Base-by-base conservation (phyloP, 2,329 filamentous ascomycete species). In the Fusarium oxysporum region DNA sequence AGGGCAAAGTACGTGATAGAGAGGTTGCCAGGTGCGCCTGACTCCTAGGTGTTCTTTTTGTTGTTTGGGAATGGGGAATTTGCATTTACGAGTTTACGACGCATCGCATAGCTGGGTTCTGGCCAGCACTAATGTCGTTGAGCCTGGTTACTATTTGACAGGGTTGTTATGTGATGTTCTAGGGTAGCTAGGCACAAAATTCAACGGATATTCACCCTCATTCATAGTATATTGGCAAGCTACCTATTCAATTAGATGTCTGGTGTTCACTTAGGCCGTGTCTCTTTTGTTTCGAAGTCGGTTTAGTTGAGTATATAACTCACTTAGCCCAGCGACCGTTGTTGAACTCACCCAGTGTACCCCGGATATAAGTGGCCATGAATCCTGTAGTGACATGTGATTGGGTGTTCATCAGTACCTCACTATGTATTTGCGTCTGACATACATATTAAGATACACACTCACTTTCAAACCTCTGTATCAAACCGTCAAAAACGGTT, bases 1-100 rank as follows among this genome's bases (percentile, higher is more conserved):
- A 89, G 93, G 78, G 94, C 93, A 50, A 98, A 98, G 83, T 98
- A 98, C 83, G 92, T 96, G 53, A 96, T 99, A 78, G 96, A 98
- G 86, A 90, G 95, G 77, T 83, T 98, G 71, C 95, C 95, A 9
- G 93, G 95, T 82, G 94, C 93, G 41, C 93, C 93, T 38, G 92
- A 95, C 54, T 83, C 76, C 74, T 80, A 78, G 50, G 51, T 59
- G 51, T 55, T 37, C 59, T 55, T 25, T 65, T 65, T 48, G 21
- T 30, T 54, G 33, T 59, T 68, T 69, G 56, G 71, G 45, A 50
- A 59, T 50, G 63, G 56, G 47, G 59, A 48, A 44, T 57, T 41
- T 73, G 71, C 64, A 65, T 72, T 72, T 70, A 74, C 23, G 72
- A 72, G 38, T 70, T 58, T 55, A 66, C 37, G 68, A 58, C 66